Evolutionary conservation across 805 yeast species (phyloP), one percentile per base, ranked within the genome.

Genomic region (Teunomyces gatunensis): DNA sequence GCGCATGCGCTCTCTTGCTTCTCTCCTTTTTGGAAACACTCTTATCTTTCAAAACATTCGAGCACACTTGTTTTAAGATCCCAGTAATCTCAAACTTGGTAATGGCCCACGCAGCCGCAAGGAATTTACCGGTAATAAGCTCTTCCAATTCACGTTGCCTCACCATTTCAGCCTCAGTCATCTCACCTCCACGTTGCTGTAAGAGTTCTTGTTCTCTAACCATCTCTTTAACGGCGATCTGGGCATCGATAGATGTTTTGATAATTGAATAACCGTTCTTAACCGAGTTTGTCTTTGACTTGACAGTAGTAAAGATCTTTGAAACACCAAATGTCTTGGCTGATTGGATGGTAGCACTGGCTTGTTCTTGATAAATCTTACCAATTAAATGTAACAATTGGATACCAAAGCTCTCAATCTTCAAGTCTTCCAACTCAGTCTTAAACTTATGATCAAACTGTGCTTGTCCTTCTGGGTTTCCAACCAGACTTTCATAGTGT

Each of bases 41-140:
- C 61, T 84, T 83, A 61, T 92, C 97, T 43, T 63, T 60, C 45
- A 73, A 63, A 2, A 73, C 56, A 48, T 56, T 60, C 50, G 79
- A 71, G 39, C 91, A 73, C 5, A 91, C 87, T 49, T 75, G 77
- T 54, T 88, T 94, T 64, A 94, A 88, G 7, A 90, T 90, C 28
- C 85, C 91, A 42, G 94, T 80, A 46, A 91, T 83, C 69, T 94
- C 99, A 67, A 83, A 85, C 56, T 87, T 84, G 17, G 96, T 89
- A 34, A 96, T 88, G 18, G 88, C 87, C 99, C 99, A 94, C 15
- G 96, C 95, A 1, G 96, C 90, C 6, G 94, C 92, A 44, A 94
- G 75, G 18, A 94, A 80, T 64, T 92, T 94, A 20, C 99, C 98
- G 46, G 89, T 83, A 52, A 92, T 78, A 47, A 80, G 71, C 44